Conservation (phyloP, 2,329 filamentous ascomycete genomes). For the Fusarium staphyleae region DNA sequence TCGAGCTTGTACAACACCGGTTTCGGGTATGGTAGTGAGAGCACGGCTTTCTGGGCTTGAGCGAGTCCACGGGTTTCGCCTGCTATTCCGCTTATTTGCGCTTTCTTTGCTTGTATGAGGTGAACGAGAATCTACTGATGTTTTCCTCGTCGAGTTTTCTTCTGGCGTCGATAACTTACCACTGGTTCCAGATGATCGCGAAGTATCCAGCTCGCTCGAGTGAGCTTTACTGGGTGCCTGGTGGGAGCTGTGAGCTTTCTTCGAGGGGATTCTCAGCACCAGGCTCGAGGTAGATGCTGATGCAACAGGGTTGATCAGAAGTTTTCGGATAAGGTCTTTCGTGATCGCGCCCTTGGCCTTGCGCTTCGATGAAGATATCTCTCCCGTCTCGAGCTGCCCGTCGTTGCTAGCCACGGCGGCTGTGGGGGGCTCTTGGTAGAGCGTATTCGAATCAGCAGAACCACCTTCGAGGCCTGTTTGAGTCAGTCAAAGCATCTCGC, state of each 20-base stretch:
- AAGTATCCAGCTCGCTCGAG: slow-evolving; percentile 33
- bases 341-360: slow-evolving; percentile 32
- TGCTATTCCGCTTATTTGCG: slow-evolving; percentile 38
- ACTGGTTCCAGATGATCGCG: slow-evolving; percentile 40
- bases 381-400: background rate
- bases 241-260: slow-evolving; percentile 38
- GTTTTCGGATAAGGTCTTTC: slow-evolving; percentile 38
- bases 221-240: slow-evolving; percentile 31
- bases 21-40: slow-evolving; percentile 48
- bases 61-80: slow-evolving; percentile 47
- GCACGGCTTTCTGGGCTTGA: slow-evolving; percentile 47
- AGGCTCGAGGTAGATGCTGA: slow-evolving; percentile 42
- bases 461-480: slow-evolving; percentile 37
- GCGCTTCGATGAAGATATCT: background rate
- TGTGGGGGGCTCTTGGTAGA: slow-evolving; percentile 6
- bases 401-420: background rate
- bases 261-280: slow-evolving; percentile 35
- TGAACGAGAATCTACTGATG: slow-evolving; percentile 45
- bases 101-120: slow-evolving; percentile 35
- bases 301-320: slow-evolving; percentile 39
- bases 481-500: background rate
- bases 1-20: slow-evolving; percentile 33
- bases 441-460: slow-evolving; percentile 15
- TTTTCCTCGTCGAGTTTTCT: slow-evolving; percentile 44
- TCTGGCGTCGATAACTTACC: slow-evolving; percentile 35